Evolutionary conservation across 2,329 filamentous ascomycete genomes (phyloP).

Genomic region (Epichloe festucae): DNA sequence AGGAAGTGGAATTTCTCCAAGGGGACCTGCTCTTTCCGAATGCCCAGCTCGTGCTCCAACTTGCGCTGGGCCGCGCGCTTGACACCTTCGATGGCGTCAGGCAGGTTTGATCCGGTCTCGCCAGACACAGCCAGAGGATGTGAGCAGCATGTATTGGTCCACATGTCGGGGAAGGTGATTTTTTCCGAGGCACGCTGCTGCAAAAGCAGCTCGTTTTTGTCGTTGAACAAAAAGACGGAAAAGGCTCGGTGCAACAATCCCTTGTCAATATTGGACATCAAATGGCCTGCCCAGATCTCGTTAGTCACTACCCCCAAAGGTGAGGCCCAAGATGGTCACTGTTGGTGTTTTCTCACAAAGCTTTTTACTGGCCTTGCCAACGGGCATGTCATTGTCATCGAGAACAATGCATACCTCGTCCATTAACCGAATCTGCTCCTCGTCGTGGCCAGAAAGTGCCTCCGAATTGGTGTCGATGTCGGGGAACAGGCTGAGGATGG

Average conservation of each 20-base stretch:
- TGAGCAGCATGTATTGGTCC: conserved; percentile 99
- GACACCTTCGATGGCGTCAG: conserved; percentile 70
- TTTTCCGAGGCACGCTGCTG: conserved; percentile 94
- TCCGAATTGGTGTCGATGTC: conserved; percentile 61
- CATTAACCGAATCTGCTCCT: conserved; percentile 96
- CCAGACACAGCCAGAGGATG: conserved; percentile 85
- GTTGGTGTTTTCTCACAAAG: conserved; percentile 52
- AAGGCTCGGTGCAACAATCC: conserved; percentile 94
- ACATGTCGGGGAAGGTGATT: conserved; percentile 99
- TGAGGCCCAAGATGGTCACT: not conserved
- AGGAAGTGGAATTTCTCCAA: conserved; percentile 86
- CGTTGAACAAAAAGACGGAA: conserved; percentile 95
- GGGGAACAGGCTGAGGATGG: conserved; percentile 77
- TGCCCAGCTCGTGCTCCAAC: conserved; percentile 87
- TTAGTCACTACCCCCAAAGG: not conserved
- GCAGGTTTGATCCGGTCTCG: conserved; percentile 75
- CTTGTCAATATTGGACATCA: conserved; percentile 98
- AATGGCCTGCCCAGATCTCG: conserved; percentile 52
- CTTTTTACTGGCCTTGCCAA: conserved; percentile 97
- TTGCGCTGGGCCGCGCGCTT: conserved; percentile 90
- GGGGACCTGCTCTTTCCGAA: conserved; percentile 77
- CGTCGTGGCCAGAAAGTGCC: conserved; percentile 83
- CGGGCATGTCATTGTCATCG: conserved; percentile 81
- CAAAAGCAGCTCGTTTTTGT: conserved; percentile 79
- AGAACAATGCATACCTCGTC: conserved; percentile 97